Conservation (phyloP, 148 eudicot genomes). For the Salicornia ramosissima region DNA sequence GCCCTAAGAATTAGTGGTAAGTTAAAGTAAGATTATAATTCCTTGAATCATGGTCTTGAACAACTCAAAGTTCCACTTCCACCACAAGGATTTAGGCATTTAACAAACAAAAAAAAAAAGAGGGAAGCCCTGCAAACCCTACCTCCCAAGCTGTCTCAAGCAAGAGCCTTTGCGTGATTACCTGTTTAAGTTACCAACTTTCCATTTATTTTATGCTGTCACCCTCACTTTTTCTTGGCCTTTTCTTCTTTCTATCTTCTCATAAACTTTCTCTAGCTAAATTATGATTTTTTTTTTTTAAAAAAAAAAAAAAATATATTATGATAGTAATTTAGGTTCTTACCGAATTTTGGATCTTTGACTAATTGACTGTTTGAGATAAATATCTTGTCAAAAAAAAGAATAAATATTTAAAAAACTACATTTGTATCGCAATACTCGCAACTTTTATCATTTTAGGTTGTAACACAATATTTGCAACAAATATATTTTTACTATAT, state of each 20-base stretch:
- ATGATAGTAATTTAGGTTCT: no score
- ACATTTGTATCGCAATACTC: no score
- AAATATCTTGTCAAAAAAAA: no score
- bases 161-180: conserved; percentile 14
- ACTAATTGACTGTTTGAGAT: no score
- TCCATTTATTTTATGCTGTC: conserved; percentile 7
- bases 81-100: conserved; percentile 6
- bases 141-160: conserved; percentile 19
- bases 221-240: conserved; percentile 7
- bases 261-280: not conserved
- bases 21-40: not conserved
- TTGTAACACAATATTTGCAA: no score
- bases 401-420: no score
- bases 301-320: no score
- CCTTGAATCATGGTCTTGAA: not conserved
- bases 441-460: no score
- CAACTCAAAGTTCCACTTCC: conserved; percentile 18
- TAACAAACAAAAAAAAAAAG: no score
- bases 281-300: not conserved
- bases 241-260: not conserved
- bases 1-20: not conserved
- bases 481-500: no score
- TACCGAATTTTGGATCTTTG: not conserved
- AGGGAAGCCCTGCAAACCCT: conserved; percentile 1
- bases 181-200: conserved; percentile 3